Percentiles rank a stretch among this genome's conserved stretches.
phyloP scores from a whole-genome alignment of 2,329 filamentous ascomycete genomes.

The Paecilomyces formosus region DNA sequence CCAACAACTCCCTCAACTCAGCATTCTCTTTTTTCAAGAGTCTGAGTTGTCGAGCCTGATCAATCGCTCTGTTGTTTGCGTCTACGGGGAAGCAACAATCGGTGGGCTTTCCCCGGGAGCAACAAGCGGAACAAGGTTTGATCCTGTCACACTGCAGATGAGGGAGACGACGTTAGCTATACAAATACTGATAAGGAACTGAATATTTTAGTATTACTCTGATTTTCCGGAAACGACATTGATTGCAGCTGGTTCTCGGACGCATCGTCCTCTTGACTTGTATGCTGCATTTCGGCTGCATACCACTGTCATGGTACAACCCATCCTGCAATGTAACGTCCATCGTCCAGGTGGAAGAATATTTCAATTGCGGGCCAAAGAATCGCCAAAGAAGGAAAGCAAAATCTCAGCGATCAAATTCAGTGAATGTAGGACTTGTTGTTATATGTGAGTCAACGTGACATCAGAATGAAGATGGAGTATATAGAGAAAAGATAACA shows the following conservation, averaged over 20 bases:
- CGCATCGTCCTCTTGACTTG: neutral
- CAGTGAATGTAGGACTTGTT: neutral
- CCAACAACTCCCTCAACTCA: neutral
- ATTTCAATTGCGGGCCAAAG: neutral
- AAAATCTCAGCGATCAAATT: neutral
- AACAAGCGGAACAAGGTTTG: conserved; percentile 2
- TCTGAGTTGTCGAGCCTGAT: conserved; percentile 1
- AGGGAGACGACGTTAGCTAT: neutral
- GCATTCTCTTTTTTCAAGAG: neutral
- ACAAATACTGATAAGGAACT: neutral
- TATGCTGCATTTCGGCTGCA: neutral
- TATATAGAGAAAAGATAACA: neutral
- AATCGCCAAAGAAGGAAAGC: neutral
- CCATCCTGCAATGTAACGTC: neutral
- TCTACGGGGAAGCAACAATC: conserved; percentile 1
- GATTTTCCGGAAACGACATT: conserved; percentile 3
- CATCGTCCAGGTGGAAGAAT: neutral
- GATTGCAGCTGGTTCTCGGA: neutral
- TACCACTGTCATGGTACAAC: neutral
- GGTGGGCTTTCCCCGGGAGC: neutral
- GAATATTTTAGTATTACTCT: conserved; percentile 1
- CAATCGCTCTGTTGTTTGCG: conserved; percentile 1
- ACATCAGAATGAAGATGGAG: neutral
- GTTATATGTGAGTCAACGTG: neutral
- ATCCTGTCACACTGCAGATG: conserved; percentile 4